These are phyloP conservation scores for Neocallimastix lanati DNA, from an alignment of 192 early-diverging fungal genomes.

Conservation along the genomic window DNA sequence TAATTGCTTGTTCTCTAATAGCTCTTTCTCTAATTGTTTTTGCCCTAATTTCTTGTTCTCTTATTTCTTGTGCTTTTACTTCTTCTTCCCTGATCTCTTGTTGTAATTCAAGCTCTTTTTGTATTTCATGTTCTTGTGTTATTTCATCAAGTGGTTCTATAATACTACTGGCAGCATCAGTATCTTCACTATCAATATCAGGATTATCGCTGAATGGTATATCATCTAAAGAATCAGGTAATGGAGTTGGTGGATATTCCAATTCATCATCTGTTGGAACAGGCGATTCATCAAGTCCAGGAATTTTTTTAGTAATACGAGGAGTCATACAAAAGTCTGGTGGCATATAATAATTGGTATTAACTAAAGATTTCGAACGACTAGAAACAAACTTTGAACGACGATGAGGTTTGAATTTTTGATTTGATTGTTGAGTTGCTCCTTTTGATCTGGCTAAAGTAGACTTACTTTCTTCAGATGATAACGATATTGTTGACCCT, in stretches of 20 bases:
- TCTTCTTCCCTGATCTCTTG: too few relatives aligned
- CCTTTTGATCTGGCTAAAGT: too few relatives aligned
- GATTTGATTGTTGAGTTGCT: too few relatives aligned
- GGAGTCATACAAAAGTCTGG: neutral
- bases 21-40: too few relatives aligned
- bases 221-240: neutral
- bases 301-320: neutral
- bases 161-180: too few relatives aligned
- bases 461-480: neutral
- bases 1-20: too few relatives aligned
- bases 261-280: neutral
- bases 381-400: neutral
- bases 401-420: neutral
- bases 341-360: neutral
- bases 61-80: too few relatives aligned
- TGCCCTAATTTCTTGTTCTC: too few relatives aligned
- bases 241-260: neutral
- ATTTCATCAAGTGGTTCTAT: too few relatives aligned
- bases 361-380: neutral
- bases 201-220: neutral
- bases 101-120: too few relatives aligned
- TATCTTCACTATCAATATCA: neutral
- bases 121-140: too few relatives aligned
- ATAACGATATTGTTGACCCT: neutral
- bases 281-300: neutral